These are phyloP conservation scores for Brachypodium distachyon DNA, from an alignment of 202 grass and related monocot genomes.

Conservation along the genomic window DNA sequence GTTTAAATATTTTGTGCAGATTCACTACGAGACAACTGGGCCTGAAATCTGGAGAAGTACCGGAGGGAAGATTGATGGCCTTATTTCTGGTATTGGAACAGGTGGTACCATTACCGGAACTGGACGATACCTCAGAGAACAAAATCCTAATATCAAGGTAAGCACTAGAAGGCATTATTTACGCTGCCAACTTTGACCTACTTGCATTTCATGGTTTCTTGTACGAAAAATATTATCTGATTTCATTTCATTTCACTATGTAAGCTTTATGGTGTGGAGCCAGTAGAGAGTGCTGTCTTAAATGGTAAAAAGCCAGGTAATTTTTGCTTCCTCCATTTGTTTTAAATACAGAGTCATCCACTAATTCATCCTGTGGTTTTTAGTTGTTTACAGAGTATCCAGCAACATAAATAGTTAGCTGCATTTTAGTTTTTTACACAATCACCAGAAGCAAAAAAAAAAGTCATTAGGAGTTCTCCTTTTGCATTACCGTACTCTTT, in stretches of 20 bases:
- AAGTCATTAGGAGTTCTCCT: not conserved
- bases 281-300: slow-evolving; percentile 73
- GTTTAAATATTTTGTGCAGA: slow-evolving; percentile 39
- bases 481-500: not conserved
- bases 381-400: not conserved
- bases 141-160: slow-evolving; percentile 78
- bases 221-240: slow-evolving; percentile 4
- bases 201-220: not conserved
- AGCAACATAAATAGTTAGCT: not conserved
- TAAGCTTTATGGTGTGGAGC: slow-evolving; percentile 86
- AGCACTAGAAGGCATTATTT: not conserved
- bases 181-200: not conserved
- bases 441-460: not conserved
- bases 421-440: not conserved
- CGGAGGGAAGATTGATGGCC: slow-evolving; percentile 54
- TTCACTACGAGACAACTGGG: slow-evolving; percentile 93
- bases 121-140: slow-evolving; percentile 67
- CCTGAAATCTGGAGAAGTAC: slow-evolving; percentile 87
- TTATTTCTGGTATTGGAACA: slow-evolving; percentile 86
- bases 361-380: not conserved
- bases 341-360: not conserved
- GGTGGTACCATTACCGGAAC: slow-evolving; percentile 82
- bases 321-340: slow-evolving; percentile 6
- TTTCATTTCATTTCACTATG: slow-evolving; percentile 11
- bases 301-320: slow-evolving; percentile 80